phyloP scores from a whole-genome alignment of 768 basidiomycete species.

The Asterophora lycoperdoides region DNA sequence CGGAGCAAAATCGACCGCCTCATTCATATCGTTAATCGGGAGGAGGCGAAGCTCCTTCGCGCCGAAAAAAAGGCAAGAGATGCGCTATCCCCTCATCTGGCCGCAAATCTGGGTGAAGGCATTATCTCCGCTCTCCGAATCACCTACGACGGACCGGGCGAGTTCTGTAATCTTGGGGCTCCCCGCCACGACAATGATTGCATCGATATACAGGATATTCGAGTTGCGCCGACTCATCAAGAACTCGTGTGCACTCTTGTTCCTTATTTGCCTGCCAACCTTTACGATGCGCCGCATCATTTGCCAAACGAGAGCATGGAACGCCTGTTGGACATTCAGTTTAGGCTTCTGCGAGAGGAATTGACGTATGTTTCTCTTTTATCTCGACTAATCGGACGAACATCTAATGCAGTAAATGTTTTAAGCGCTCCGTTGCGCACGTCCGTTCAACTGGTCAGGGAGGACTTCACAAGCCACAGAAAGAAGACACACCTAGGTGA shows the following conservation, averaged over 20 bases:
- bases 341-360: conserved; percentile 71
- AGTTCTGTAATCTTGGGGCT: conserved; percentile 37
- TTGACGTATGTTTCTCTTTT: conserved; percentile 42
- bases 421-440: conserved; percentile 49
- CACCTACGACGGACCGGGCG: conserved; percentile 54
- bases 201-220: conserved; percentile 49
- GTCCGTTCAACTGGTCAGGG: conserved; percentile 44
- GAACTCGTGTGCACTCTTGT: conserved; percentile 49
- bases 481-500: conserved; percentile 37
- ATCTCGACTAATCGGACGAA: background rate
- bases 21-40: conserved; percentile 47
- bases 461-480: conserved; percentile 34
- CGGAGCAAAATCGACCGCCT: conserved; percentile 31
- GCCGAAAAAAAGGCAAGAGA: conserved; percentile 14
- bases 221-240: conserved; percentile 65
- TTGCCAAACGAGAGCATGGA: conserved; percentile 56
- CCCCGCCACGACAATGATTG: conserved; percentile 69
- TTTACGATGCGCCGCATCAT: conserved; percentile 60
- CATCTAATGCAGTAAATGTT: background rate
- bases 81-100: background rate
- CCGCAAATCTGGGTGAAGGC: conserved; percentile 24
- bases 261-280: conserved; percentile 61
- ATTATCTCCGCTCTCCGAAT: conserved; percentile 34
- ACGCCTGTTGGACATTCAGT: conserved; percentile 67
- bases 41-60: conserved; percentile 33